A percentile compares a stretch with the other conserved stretches of the same genome.
Conservation (phyloP, 257 asterid species). For the Paulownia fortunei region DNA sequence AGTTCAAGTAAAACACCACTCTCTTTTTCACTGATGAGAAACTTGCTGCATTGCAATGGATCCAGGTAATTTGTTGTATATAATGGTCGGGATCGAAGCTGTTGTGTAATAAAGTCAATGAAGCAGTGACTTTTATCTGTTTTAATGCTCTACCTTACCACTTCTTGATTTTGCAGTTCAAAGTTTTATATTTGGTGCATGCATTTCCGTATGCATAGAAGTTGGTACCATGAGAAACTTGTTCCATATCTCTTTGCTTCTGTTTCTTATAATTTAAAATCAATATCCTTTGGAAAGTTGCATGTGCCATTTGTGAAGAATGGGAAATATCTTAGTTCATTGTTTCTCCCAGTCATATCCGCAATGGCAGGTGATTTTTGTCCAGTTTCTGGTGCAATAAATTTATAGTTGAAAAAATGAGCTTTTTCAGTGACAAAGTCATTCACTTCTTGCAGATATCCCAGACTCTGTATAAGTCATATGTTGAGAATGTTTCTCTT, state of each 20-base stretch:
- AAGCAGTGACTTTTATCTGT: background rate
- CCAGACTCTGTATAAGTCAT: constrained; percentile 68
- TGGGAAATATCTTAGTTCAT: background rate
- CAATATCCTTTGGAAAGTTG: too few relatives aligned
- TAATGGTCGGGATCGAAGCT: background rate
- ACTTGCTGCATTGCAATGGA: background rate
- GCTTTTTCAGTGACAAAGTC: constrained; percentile 9
- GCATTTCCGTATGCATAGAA: too few relatives aligned
- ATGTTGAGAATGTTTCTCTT: constrained; percentile 67
- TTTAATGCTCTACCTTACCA: background rate
- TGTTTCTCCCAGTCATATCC: background rate
- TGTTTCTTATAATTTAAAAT: background rate
- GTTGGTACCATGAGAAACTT: background rate
- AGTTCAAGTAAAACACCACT: too few relatives aligned
- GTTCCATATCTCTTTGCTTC: background rate
- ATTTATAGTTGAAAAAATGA: background rate
- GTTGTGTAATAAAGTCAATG: background rate
- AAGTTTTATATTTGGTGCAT: background rate
- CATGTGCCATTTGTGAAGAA: background rate
- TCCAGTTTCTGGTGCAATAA: background rate
- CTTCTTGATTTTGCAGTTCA: background rate
- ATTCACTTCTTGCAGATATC: constrained; percentile 69
- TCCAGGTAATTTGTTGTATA: background rate
- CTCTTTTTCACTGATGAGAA: background rate
- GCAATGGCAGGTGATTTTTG: background rate